phyloP scores from a whole-genome alignment of 495 filamentous ascomycete species.

The Aspergillus coremiiformis region DNA sequence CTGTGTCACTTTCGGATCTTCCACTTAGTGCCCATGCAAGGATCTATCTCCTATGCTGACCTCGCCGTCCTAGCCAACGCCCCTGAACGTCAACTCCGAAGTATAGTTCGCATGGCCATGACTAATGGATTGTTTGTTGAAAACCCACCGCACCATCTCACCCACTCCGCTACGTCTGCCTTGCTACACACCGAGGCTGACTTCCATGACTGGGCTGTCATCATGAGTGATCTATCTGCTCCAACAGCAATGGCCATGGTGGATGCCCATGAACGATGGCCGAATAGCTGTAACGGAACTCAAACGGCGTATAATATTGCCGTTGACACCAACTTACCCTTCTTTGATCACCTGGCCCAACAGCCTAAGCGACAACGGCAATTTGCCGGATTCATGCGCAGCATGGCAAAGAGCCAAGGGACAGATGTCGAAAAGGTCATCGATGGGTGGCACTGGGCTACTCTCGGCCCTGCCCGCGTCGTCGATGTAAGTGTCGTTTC shows the following conservation, averaged over 20 bases:
- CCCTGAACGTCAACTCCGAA: constrained; percentile 19
- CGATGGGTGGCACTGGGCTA: constrained; percentile 19
- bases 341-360: constrained; percentile 15
- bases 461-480: constrained; percentile 8
- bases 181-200: constrained; percentile 12
- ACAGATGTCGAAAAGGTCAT: constrained; percentile 17
- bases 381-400: constrained; percentile 22
- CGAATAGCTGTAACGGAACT: constrained; percentile 3
- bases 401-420: constrained; percentile 13
- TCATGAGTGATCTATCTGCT: constrained; percentile 11
- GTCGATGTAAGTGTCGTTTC: constrained; percentile 15
- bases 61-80: constrained; percentile 19
- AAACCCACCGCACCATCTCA: constrained; percentile 9
- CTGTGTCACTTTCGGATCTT: constrained; percentile 22
- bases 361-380: not conserved
- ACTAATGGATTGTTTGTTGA: constrained; percentile 24
- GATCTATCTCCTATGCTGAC: constrained; percentile 18
- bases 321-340: constrained; percentile 18
- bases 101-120: constrained; percentile 31
- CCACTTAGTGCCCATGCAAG: constrained; percentile 17
- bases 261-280: constrained; percentile 17
- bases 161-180: constrained; percentile 25
- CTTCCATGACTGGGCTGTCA: constrained; percentile 18
- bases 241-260: constrained; percentile 13
- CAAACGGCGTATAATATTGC: constrained; percentile 28